Conservation (phyloP, 169 alveolate species). For the Plasmodium fragile region DNA sequence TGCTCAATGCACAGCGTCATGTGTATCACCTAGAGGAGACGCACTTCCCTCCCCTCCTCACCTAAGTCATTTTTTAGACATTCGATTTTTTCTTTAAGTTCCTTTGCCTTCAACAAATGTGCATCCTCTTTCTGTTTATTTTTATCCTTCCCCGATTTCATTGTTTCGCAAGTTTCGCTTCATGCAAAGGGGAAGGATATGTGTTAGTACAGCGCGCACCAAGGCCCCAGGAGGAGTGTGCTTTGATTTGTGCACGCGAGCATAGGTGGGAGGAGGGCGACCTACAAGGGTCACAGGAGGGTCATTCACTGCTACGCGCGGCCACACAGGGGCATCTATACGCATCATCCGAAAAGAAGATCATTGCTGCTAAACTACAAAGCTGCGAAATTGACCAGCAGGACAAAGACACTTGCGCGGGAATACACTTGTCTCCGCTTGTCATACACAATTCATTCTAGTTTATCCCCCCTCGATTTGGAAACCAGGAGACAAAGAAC, state of each 20-base stretch:
- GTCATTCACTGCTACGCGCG: neutral
- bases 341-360: neutral
- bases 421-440: neutral
- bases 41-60: neutral
- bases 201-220: neutral
- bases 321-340: neutral
- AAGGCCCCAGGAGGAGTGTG: neutral
- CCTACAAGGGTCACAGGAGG: neutral
- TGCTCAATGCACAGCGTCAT: neutral
- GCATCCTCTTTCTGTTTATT: constrained; percentile 66
- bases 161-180: constrained; percentile 12
- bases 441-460: neutral
- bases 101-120: constrained; percentile 63
- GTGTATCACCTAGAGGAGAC: neutral
- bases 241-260: neutral
- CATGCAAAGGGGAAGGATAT: neutral
- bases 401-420: neutral
- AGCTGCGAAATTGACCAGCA: neutral
- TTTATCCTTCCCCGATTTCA: constrained; percentile 45
- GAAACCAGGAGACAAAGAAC: neutral
- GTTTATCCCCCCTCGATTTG: neutral
- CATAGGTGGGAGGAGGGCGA: neutral
- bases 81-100: constrained; percentile 61
- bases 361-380: neutral
- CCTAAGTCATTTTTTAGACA: constrained; percentile 61